These are phyloP conservation scores for Chaetomiaceae sp. DNA, from an alignment of 2,329 filamentous ascomycete genomes.

Conservation along the genomic window DNA sequence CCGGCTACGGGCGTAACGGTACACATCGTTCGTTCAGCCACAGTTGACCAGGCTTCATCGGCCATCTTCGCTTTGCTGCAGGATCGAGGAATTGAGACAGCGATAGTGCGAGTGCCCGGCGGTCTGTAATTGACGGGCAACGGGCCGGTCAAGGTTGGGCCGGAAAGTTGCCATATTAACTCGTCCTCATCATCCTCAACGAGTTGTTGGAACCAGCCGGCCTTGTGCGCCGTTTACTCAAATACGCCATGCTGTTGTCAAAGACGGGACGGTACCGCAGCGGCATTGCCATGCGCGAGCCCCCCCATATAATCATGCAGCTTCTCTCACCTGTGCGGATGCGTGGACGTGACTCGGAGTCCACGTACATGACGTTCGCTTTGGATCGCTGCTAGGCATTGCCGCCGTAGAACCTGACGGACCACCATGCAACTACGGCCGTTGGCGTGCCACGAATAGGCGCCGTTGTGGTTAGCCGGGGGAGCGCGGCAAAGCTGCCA, in stretches of 20 bases:
- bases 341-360: too few relatives aligned
- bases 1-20: conserved; percentile 26
- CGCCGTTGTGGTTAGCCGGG: too few relatives aligned
- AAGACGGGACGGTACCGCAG: background rate
- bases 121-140: conserved; percentile 19
- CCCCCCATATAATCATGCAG: too few relatives aligned
- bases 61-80: conserved; percentile 26
- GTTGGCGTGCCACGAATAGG: background rate
- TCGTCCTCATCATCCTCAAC: too few relatives aligned
- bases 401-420: background rate
- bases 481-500: too few relatives aligned
- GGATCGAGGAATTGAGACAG: conserved; percentile 22
- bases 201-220: background rate
- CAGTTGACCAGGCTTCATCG: conserved; percentile 6
- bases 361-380: too few relatives aligned
- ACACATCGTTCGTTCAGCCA: conserved; percentile 15
- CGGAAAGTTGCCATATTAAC: background rate
- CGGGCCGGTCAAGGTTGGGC: too few relatives aligned
- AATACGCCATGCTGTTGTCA: background rate
- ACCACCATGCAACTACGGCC: background rate
- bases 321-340: too few relatives aligned
- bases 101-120: conserved; percentile 26
- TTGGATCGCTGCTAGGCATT: background rate
- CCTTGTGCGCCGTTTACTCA: background rate
- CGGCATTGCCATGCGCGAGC: too few relatives aligned